Base-by-base conservation (phyloP, 2,329 filamentous ascomycete species). In the Aspergillus viridinutans region DNA sequence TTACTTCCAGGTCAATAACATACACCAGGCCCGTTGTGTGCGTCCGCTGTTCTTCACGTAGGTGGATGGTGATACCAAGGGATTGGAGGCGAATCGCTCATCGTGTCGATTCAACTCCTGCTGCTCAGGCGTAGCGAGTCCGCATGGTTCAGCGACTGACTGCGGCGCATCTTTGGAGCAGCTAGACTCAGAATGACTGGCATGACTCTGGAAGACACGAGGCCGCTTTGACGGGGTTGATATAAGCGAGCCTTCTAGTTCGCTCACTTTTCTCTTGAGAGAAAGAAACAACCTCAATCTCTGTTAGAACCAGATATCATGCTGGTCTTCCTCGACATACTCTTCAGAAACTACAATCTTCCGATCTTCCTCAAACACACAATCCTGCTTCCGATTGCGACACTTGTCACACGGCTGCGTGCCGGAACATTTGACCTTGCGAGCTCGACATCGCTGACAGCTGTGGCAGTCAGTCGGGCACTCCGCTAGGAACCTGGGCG, bases 261-360 rank as follows among this genome's bases (percentile, higher is more conserved):
- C 60, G 53, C 59, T 58, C 3, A 58, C 42, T 45, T 52, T 67
- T 21, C 62, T 62, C 40, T 58, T 60, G 32, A 64, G 49, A 14
- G 56, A 65, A 10, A 61, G 42, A 26, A 65, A 63, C 5, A 65
- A 14, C 49, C 61, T 63, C n/a, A 6, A 43, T 12, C 10, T 9
- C 10, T 3, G 21, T 20, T 43, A 43, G 40, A 12, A 38, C 14
- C 6, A 17, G 6, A 43, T 21, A 10, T 43, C 7, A 10, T 43
- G n/a, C 3, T 5, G 20, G 20, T 10, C 8, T 23, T 2, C 17
- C 1, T 21, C 21, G 21, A 43, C 40, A 47, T 64, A 77, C 76
- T 73, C 74, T 66, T 72, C 69, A 9, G 76, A 77, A 2, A 79
- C 76, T 7, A 78, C 64, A 25, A 80, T 69, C 56, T 79, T 78